A percentile compares a stretch with the other conserved stretches of the same genome.
These are phyloP conservation scores for Zarea fungicola DNA, from an alignment of 2,329 filamentous ascomycete genomes.

Conservation along the genomic window DNA sequence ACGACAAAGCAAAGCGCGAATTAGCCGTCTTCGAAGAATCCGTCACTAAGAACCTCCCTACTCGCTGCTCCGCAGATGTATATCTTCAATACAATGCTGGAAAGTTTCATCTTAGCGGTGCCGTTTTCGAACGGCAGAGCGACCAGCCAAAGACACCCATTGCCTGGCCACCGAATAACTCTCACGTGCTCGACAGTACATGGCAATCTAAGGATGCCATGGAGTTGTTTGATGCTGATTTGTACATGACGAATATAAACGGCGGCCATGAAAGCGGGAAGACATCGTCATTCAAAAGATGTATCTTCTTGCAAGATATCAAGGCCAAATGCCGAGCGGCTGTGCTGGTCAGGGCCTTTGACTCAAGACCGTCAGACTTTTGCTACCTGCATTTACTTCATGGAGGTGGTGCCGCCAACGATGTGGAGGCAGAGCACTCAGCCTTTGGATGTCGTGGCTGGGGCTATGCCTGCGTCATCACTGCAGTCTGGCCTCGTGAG, in stretches of 20 bases:
- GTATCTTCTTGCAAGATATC: slow-evolving; percentile 52
- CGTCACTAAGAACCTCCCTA: slow-evolving; percentile 35
- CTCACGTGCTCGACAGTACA: slow-evolving; percentile 15
- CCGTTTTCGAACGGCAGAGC: slow-evolving; percentile 35
- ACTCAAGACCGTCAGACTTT: slow-evolving; percentile 42
- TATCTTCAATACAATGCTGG: slow-evolving; percentile 49
- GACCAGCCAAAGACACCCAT: slow-evolving; percentile 6
- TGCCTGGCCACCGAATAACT: slow-evolving; percentile 29
- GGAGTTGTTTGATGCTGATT: slow-evolving; percentile 52
- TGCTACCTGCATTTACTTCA: slow-evolving; percentile 61
- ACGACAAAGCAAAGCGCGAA: slow-evolving; percentile 26
- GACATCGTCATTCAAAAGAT: slow-evolving; percentile 60
- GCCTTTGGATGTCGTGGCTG: slow-evolving; percentile 61
- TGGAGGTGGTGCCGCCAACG: slow-evolving; percentile 47
- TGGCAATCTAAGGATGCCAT: slow-evolving; percentile 34
- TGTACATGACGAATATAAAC: slow-evolving; percentile 57
- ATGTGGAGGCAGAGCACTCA: slow-evolving; percentile 39
- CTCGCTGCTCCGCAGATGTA: slow-evolving; percentile 44
- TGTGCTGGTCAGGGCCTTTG: slow-evolving; percentile 39
- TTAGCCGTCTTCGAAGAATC: slow-evolving; percentile 38
- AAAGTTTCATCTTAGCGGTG: slow-evolving; percentile 44
- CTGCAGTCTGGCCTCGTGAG: slow-evolving; percentile 54
- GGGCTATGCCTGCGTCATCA: slow-evolving; percentile 60
- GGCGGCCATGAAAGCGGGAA: slow-evolving; percentile 53
- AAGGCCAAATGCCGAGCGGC: slow-evolving; percentile 27